phyloP scores from a whole-genome alignment of 164 flowering plant species.

The Tetrastigma voinierianum region DNA sequence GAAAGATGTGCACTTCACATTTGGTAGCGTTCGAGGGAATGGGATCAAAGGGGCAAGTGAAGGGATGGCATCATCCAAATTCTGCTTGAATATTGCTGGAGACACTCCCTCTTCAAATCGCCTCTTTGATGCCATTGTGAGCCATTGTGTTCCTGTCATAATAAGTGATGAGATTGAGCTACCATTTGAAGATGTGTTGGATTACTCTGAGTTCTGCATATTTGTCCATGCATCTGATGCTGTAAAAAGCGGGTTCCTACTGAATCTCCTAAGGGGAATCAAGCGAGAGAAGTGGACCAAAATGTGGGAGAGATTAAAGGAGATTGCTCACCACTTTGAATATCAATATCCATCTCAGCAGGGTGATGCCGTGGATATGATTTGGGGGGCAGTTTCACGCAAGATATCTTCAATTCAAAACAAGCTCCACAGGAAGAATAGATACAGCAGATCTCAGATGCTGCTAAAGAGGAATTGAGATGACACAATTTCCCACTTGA shows the following conservation, averaged over 20 bases:
- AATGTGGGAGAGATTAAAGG: conserved; percentile 77
- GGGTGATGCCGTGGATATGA: conserved; percentile 87
- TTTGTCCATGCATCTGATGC: conserved; percentile 75
- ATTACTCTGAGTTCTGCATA: conserved; percentile 75
- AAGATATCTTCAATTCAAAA: conserved; percentile 36
- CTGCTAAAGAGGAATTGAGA: conserved; percentile 12
- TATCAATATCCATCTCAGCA: conserved; percentile 72
- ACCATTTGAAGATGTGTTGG: conserved; percentile 81
- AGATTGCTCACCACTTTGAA: conserved; percentile 60
- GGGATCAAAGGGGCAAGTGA: conserved; percentile 59
- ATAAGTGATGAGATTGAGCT: conserved; percentile 91
- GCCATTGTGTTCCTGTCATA: conserved; percentile 88
- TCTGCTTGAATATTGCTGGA: conserved; percentile 87
- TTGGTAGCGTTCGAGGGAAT: conserved; percentile 54
- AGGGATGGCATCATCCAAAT: conserved; percentile 87
- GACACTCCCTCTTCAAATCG: conserved; percentile 97
- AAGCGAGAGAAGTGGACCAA: conserved; percentile 54
- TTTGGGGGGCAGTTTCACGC: conserved; percentile 68
- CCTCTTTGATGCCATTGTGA: conserved; percentile 85
- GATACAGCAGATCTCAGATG: conserved; percentile 37
- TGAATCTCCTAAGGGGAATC: conserved; percentile 68
- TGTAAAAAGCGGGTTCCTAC: conserved; percentile 49
- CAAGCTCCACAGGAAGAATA: conserved; percentile 39
- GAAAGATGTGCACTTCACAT: conserved; percentile 75
- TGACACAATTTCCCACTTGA: not conserved